Conservation (phyloP, 352 stramenopile genomes). For the Phytophthora cryptogea region DNA sequence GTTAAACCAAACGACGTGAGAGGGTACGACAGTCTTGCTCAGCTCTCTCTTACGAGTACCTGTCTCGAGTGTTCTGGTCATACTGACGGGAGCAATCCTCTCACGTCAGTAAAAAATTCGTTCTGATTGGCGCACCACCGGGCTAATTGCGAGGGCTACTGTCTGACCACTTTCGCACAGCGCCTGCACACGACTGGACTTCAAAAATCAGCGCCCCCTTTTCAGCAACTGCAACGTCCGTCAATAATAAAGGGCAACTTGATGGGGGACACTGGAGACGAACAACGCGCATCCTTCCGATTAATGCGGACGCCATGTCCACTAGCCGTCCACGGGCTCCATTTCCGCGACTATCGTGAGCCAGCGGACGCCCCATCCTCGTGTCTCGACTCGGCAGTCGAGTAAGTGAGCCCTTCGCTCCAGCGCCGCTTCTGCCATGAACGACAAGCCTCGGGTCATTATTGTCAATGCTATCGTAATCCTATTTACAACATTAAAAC, state of each 20-base stretch:
- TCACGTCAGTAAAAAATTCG: too few relatives aligned
- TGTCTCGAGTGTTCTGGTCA: too few relatives aligned
- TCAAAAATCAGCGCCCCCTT: conserved; percentile 20
- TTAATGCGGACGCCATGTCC: not conserved
- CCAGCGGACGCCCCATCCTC: conserved; percentile 7
- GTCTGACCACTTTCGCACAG: conserved; percentile 13
- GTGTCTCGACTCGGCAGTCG: not conserved
- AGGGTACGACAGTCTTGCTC: too few relatives aligned
- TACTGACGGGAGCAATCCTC: too few relatives aligned
- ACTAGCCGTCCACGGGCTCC: conserved; percentile 1
- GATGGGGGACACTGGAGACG: conserved; percentile 17
- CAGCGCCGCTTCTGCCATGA: conserved; percentile 17
- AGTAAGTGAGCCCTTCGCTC: not conserved
- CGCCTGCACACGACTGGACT: conserved; percentile 1
- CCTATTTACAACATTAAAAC: conserved; percentile 39
- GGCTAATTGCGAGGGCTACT: conserved; percentile 5
- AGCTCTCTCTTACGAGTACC: too few relatives aligned
- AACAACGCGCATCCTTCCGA: conserved; percentile 13
- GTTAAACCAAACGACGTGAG: too few relatives aligned
- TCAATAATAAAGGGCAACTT: conserved; percentile 3
- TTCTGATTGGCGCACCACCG: conserved; percentile 8
- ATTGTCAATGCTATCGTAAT: conserved; percentile 26
- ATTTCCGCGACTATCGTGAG: too few relatives aligned
- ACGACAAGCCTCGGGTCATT: not conserved
- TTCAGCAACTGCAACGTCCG: conserved; percentile 10